Evolutionary conservation across 352 stramenopile genomes (phyloP).

Genomic region (Phytopythium cucurbitacearum): DNA sequence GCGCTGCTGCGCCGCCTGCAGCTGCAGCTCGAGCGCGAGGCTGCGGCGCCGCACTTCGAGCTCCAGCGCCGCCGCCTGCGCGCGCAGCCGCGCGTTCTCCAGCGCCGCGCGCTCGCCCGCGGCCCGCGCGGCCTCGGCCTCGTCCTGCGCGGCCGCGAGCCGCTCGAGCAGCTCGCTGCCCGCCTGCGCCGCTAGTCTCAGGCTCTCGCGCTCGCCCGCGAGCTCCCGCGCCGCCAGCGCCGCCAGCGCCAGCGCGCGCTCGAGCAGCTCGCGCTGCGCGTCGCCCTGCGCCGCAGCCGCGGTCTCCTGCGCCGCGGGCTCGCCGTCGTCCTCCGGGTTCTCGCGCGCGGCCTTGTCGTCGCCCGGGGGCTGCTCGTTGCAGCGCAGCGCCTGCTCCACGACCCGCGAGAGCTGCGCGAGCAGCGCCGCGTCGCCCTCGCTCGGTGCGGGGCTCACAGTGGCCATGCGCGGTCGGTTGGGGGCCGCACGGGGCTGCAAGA

Average conservation of each 20-base stretch:
- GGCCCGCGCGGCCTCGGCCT: slow-evolving; percentile 18
- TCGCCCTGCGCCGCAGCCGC: neutral
- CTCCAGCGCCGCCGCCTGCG: slow-evolving; percentile 28
- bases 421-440: too few species aligned
- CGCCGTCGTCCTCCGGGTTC: slow-evolving; percentile 12
- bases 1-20: slow-evolving; percentile 20
- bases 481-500: too few species aligned
- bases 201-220: slow-evolving; percentile 32
- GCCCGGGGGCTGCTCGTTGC: neutral
- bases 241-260: slow-evolving; percentile 27
- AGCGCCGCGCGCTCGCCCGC: slow-evolving; percentile 9
- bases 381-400: neutral
- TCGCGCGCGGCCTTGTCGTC: slow-evolving; percentile 13
- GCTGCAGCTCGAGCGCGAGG: slow-evolving; percentile 36
- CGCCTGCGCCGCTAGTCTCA: slow-evolving; percentile 41
- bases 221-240: slow-evolving; percentile 38
- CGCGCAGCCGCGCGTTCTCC: slow-evolving; percentile 19
- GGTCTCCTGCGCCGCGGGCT: neutral
- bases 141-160: slow-evolving; percentile 18
- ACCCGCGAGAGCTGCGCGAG: too few species aligned
- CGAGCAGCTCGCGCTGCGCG: slow-evolving; percentile 23
- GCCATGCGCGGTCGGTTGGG: too few species aligned
- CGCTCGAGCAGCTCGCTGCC: slow-evolving; percentile 48
- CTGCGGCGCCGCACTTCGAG: slow-evolving; percentile 34
- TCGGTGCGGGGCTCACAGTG: too few species aligned